Base-by-base conservation (phyloP, 2,329 filamentous ascomycete species). In the Emergomyces orientalis region DNA sequence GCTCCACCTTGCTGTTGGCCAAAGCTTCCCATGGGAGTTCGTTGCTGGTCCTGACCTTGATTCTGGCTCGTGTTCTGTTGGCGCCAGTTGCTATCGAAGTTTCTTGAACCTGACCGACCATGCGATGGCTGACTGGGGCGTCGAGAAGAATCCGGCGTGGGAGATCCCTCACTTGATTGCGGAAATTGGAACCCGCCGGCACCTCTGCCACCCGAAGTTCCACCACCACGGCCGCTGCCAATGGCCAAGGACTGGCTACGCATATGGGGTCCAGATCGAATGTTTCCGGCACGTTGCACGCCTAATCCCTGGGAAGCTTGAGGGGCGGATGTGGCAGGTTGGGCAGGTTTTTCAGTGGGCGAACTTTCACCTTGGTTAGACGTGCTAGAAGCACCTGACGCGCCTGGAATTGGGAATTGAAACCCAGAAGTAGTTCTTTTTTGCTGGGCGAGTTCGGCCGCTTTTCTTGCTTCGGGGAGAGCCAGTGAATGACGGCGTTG, bases 41-140 rank as follows among this genome's bases (percentile, higher is more conserved):
- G 82, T 66, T 81, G 81, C 69, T 80, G 80, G 65, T 76, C 77
- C 64, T 79, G 79, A 60, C 66, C 71, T 63, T 80, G 79, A 61
- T 73, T 71, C 62, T 79, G 77, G 64, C 76, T 78, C 69, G 78
- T 80, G 66, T 84, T 84, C 69, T 89, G 92, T 71, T 91, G 95
- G 71, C 94, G 89, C 94, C 94, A 99, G 78, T 99, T 99, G 71
- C 92, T 88, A 69, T 99, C 94, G 72, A 97, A 97, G 78, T 97
- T 99, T 66, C 94, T 87, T 30, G 94, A 99, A 13, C 85, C 85
- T 39, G 87, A 88, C 65, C 94, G 86, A 66, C 85, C 87, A 74
- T 99, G 94, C 63, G 90, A 88, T 51, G 76, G 70, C 67, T 85
- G 83, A 27, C 65, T 65, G 25, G 39, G 8, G 14, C 66, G 65